A percentile compares a stretch with the other conserved stretches of the same genome.
These are phyloP conservation scores for Nematocida ausubeli DNA, from an alignment of 371 early-diverging fungal genomes.

Conservation along the genomic window DNA sequence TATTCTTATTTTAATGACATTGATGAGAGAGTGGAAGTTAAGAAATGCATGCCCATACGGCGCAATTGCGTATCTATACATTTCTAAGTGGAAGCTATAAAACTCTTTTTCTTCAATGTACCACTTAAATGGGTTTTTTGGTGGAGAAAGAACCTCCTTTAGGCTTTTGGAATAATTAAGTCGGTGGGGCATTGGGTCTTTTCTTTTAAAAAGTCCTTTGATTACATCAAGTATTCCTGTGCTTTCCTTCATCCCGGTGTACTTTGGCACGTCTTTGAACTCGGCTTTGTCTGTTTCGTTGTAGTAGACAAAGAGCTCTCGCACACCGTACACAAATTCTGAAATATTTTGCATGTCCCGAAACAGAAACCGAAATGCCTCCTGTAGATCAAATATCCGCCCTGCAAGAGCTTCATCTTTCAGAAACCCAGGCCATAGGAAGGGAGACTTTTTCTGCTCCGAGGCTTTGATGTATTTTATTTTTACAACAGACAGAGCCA, in stretches of 20 bases:
- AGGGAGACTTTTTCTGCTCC: not conserved
- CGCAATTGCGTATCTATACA: slow-evolving; percentile 44
- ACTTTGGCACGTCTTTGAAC: slow-evolving; percentile 23
- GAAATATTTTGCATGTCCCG: slow-evolving; percentile 48
- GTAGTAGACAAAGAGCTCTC: slow-evolving; percentile 41
- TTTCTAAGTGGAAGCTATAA: slow-evolving; percentile 23
- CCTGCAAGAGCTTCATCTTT: slow-evolving; percentile 34
- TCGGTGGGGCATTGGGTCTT: not conserved
- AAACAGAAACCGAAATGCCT: slow-evolving; percentile 42
- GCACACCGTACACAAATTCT: slow-evolving; percentile 39
- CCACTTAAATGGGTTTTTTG: slow-evolving; percentile 10
- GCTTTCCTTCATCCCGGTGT: not conserved
- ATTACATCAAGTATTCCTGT: not conserved
- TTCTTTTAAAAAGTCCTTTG: not conserved
- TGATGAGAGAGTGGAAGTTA: slow-evolving; percentile 43
- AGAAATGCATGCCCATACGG: slow-evolving; percentile 50
- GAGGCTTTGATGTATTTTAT: not conserved
- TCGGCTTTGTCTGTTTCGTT: slow-evolving; percentile 6
- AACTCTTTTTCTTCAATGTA: slow-evolving; percentile 27
- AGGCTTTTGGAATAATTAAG: not conserved
- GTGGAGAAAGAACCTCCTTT: slow-evolving; percentile 7
- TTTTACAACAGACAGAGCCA: slow-evolving; percentile 25
- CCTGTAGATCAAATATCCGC: slow-evolving; percentile 30
- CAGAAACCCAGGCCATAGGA: slow-evolving; percentile 13
- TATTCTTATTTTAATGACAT: slow-evolving; percentile 29